A percentile compares a stretch with the other conserved stretches of the same genome.
Conservation (phyloP, 805 yeast species). For the Teunomyces gatunensis region DNA sequence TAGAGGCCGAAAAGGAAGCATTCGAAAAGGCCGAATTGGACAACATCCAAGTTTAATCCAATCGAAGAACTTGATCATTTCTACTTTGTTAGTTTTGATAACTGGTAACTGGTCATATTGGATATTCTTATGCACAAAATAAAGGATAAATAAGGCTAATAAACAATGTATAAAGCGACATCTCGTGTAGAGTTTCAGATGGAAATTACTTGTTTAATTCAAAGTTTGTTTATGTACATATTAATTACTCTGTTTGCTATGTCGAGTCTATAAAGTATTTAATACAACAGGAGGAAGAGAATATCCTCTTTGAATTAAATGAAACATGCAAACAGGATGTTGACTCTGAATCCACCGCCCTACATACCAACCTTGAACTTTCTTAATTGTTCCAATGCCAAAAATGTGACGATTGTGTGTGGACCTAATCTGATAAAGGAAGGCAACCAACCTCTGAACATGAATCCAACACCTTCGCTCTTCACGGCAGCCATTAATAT, state of each 20-base stretch:
- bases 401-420: conserved; percentile 66
- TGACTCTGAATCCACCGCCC: not conserved
- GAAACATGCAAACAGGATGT: not conserved
- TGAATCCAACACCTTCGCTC: conserved; percentile 71
- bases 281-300: not conserved
- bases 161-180: not conserved
- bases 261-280: not conserved
- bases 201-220: too few species aligned
- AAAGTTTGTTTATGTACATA: not conserved
- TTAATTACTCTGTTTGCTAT: not conserved
- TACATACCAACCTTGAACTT: conserved; percentile 50
- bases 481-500: conserved; percentile 56
- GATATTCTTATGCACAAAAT: too few species aligned
- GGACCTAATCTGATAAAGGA: conserved; percentile 86
- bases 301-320: not conserved
- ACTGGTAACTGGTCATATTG: not conserved
- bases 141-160: not conserved
- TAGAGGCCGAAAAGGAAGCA: conserved; percentile 93
- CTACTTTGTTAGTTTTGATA: not conserved
- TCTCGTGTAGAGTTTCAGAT: too few species aligned
- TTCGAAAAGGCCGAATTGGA: conserved; percentile 86
- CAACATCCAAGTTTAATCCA: conserved; percentile 50
- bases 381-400: conserved; percentile 66
- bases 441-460: conserved; percentile 92
- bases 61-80: not conserved